Percentiles rank a stretch among this genome's conserved stretches.
phyloP scores from a whole-genome alignment of 805 yeast species.

The Metschnikowia hibisci region DNA sequence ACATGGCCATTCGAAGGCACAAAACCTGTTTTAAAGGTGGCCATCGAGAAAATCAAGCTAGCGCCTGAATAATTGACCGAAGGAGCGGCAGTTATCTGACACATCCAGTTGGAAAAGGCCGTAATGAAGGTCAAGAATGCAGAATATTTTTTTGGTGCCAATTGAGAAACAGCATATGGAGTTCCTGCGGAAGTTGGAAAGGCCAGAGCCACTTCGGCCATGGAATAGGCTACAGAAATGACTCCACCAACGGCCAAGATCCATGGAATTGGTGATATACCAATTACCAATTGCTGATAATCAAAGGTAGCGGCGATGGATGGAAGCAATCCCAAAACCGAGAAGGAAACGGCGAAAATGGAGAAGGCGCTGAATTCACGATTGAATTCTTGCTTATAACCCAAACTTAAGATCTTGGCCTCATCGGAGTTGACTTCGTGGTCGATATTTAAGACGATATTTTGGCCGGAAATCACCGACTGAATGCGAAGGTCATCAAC shows the following conservation, averaged over 20 bases:
- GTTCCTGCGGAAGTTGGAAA: constrained; percentile 69
- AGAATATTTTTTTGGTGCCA: constrained; percentile 52
- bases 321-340: constrained; percentile 61
- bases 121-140: constrained; percentile 59
- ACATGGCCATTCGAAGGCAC: constrained; percentile 46
- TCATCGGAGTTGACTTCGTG: constrained; percentile 48
- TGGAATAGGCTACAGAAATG: constrained; percentile 52
- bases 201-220: constrained; percentile 64
- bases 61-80: constrained; percentile 59
- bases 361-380: constrained; percentile 57
- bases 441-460: constrained; percentile 41
- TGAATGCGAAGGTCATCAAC: constrained; percentile 37
- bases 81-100: constrained; percentile 60
- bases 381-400: constrained; percentile 60
- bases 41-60: constrained; percentile 51
- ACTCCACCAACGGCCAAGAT: constrained; percentile 53
- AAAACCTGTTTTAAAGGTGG: constrained; percentile 35
- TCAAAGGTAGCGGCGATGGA: constrained; percentile 61
- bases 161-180: constrained; percentile 62
- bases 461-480: constrained; percentile 38
- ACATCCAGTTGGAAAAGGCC: constrained; percentile 63
- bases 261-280: constrained; percentile 62
- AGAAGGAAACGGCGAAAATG: constrained; percentile 59
- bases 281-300: constrained; percentile 58
- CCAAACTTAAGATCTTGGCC: constrained; percentile 53